Evolutionary conservation across 148 eudicot species (phyloP), one percentile per base, ranked within the genome.

Genomic region (Camellia lanceoleosa): DNA sequence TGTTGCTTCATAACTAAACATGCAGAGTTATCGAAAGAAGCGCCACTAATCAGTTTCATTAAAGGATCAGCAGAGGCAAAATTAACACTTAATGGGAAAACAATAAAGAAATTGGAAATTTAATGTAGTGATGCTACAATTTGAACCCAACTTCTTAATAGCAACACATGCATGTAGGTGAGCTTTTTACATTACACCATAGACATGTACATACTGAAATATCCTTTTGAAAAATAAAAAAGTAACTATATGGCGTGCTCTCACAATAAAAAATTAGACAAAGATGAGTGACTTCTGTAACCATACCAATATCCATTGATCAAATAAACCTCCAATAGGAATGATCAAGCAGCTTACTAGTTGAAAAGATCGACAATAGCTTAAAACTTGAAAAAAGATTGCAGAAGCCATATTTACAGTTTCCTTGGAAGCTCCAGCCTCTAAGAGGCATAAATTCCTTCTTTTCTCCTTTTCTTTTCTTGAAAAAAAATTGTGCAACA

Each of bases 1-100:
- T 62, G 5, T 63, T 76, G 43, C 52, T 4, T 75, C 23, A 15
- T 23, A 19, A 47, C 30, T 2, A 30, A 77, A 30, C 14, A 46
- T 47, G 58, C 55, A 8, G 47, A 77, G 9, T 51, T 30, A 51
- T 51, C 38, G 41, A 15, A 38, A 76, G 46, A 51, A 38, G 30
- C 16, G 5, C 41, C 19, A 11, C 55, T 44, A 60, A 20, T 19
- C 13, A 5, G 61, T 1, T 2, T 5, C 30, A 60, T 12, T n/a
- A n/a, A 18, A 42, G 67, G 16, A 43, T 9, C 42, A 44, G 8
- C 9, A 61, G 8, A 11, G 66, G 16, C 67, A 44, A 59, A 75
- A 75, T 47, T 49, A 75, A 61, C 42, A 75, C 44, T 73, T 73
- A 19, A 30, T 73, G 11, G 12, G 56, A 12, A 54, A 51, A 72